A percentile compares a stretch with the other conserved stretches of the same genome.
Evolutionary conservation across 179 eudicot genomes (phyloP).

Genomic region (Beta corolliflora): DNA sequence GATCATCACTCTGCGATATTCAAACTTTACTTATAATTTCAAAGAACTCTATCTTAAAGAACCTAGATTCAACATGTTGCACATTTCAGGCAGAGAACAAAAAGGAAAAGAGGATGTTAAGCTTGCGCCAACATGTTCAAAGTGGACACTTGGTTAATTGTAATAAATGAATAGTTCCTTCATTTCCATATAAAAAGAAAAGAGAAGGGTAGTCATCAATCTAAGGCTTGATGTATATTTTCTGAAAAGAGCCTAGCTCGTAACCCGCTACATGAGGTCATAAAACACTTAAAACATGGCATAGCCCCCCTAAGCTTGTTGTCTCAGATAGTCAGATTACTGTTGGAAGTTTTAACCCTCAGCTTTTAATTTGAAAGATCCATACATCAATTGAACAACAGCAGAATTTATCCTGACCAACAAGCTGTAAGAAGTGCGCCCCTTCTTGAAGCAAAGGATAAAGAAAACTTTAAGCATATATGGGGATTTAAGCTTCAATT

Average conservation of each 20-base stretch:
- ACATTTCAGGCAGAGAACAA: background rate
- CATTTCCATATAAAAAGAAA: background rate
- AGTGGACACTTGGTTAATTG: no score
- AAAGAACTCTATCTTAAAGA: background rate
- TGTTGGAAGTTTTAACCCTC: background rate
- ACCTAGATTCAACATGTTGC: background rate
- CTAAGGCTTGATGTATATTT: no score
- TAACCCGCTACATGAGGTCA: no score
- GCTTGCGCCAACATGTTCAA: no score
- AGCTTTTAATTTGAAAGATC: background rate
- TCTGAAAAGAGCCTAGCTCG: no score
- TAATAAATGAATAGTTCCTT: background rate
- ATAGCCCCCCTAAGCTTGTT: background rate
- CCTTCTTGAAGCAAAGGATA: background rate
- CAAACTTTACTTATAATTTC: constrained; percentile 1
- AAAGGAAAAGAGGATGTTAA: background rate
- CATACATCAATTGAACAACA: background rate
- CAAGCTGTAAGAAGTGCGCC: background rate
- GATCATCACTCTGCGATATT: constrained; percentile 49
- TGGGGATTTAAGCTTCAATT: no score
- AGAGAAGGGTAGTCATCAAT: no score
- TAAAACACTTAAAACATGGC: background rate
- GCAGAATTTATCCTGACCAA: background rate
- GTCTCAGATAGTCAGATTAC: background rate
- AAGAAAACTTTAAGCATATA: no score